phyloP scores from a whole-genome alignment of 352 stramenopile genomes.

The Phytophthora fragariae region DNA sequence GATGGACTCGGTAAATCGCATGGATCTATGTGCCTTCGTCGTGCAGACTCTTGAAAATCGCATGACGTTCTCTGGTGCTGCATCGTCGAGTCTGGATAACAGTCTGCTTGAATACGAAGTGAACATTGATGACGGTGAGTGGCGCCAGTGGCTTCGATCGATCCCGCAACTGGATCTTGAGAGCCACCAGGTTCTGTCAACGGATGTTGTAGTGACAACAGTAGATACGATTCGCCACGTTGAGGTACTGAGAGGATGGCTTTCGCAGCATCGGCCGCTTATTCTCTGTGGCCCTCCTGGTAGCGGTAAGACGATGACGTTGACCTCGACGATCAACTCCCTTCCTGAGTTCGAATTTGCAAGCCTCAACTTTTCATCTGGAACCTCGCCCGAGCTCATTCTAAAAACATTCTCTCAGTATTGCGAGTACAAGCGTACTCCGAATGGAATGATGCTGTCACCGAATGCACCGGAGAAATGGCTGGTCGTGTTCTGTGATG shows the following conservation, averaged over 20 bases:
- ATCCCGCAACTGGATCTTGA: slow-evolving; percentile 99
- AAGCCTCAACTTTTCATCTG: slow-evolving; percentile 99
- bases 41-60: slow-evolving; percentile 90
- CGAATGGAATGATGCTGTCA: slow-evolving; percentile 96
- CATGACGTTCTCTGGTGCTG: slow-evolving; percentile 86
- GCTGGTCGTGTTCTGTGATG: slow-evolving; percentile 99
- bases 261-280: slow-evolving; percentile 96
- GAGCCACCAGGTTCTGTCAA: slow-evolving; percentile 95
- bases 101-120: slow-evolving; percentile 97
- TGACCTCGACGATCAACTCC: slow-evolving; percentile 97
- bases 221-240: slow-evolving; percentile 99
- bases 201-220: slow-evolving; percentile 99
- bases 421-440: slow-evolving; percentile 98
- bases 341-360: slow-evolving; percentile 98
- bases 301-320: slow-evolving; percentile 99
- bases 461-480: slow-evolving; percentile 95
- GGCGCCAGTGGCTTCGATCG: slow-evolving; percentile 95
- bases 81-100: slow-evolving; percentile 64
- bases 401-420: slow-evolving; percentile 99
- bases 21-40: slow-evolving; percentile 92
- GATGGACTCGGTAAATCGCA: slow-evolving; percentile 93
- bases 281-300: slow-evolving; percentile 98
- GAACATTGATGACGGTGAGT: slow-evolving; percentile 97
- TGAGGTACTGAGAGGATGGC: slow-evolving; percentile 97
- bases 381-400: slow-evolving; percentile 98